These are phyloP conservation scores for Anastatica hierochuntica DNA, from an alignment of 345 rosid genomes.

Conservation along the genomic window DNA sequence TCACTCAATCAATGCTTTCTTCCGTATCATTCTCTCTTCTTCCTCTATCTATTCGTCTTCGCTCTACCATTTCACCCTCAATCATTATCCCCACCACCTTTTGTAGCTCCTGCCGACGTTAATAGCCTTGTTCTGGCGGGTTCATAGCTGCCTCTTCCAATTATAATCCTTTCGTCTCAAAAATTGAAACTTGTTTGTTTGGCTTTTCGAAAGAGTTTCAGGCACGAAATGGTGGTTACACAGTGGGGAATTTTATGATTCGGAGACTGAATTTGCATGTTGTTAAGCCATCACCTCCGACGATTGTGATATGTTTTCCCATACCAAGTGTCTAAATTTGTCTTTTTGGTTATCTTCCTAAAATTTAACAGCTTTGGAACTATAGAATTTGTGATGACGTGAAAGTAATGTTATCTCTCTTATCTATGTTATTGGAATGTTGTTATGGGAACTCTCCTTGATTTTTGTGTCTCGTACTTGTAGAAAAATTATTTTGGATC, in stretches of 20 bases:
- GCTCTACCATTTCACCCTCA: slow-evolving; percentile 12
- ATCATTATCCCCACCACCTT: slow-evolving; percentile 9
- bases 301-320: slow-evolving; percentile 91
- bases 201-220: too few relatives aligned
- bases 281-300: slow-evolving; percentile 64
- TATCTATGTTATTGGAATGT: too few relatives aligned
- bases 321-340: too few relatives aligned
- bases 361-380: too few relatives aligned
- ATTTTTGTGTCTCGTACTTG: too few relatives aligned
- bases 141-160: not conserved
- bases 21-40: slow-evolving; percentile 6
- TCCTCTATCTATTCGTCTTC: slow-evolving; percentile 20
- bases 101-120: slow-evolving; percentile 26
- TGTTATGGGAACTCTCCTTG: too few relatives aligned
- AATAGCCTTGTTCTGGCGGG: slow-evolving; percentile 44
- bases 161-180: not conserved
- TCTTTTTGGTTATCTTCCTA: too few relatives aligned
- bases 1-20: slow-evolving; percentile 6
- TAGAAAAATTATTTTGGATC: too few relatives aligned
- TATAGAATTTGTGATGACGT: too few relatives aligned
- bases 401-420: too few relatives aligned
- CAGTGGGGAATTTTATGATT: slow-evolving; percentile 89
- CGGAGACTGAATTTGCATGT: slow-evolving; percentile 48
- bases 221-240: slow-evolving; percentile 51
- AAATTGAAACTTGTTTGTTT: not conserved